Evolutionary conservation across 2,329 filamentous ascomycete genomes (phyloP).

Genomic region (Grosmannia penicillata): DNA sequence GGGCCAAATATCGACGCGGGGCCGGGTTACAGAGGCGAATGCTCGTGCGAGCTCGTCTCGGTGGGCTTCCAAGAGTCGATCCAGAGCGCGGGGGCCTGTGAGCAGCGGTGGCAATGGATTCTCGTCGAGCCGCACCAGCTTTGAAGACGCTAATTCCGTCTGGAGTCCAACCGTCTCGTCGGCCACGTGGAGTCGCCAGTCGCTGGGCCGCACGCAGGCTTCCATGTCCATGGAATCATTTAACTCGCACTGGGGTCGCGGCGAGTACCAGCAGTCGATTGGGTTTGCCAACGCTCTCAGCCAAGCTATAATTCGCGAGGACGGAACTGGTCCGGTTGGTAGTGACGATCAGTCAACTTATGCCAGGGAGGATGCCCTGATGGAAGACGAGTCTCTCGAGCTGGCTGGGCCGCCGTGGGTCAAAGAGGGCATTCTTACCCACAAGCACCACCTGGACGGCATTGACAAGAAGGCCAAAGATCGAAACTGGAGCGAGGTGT

Average conservation of each 20-base stretch:
- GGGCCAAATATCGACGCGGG: slow-evolving; percentile 51
- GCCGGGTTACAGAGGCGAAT: slow-evolving; percentile 47
- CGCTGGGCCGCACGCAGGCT: slow-evolving; percentile 76
- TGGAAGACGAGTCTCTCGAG: slow-evolving; percentile 87
- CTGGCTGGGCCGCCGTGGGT: slow-evolving; percentile 93
- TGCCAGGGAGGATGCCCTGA: slow-evolving; percentile 41
- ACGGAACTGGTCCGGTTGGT: slow-evolving; percentile 26
- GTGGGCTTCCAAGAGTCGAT: slow-evolving; percentile 78
- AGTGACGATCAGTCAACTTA: slow-evolving; percentile 16
- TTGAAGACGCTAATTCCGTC: slow-evolving; percentile 78
- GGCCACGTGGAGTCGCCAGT: slow-evolving; percentile 94
- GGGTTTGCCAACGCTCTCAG: slow-evolving; percentile 94
- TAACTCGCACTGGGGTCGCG: slow-evolving; percentile 46
- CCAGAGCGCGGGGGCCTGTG: slow-evolving; percentile 33
- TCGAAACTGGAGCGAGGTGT: slow-evolving; percentile 86
- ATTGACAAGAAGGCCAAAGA: slow-evolving; percentile 88
- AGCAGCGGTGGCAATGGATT: slow-evolving; percentile 55
- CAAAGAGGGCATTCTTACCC: slow-evolving; percentile 89
- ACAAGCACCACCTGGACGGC: slow-evolving; percentile 90
- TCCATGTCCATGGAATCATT: slow-evolving; percentile 90
- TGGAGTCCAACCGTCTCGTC: slow-evolving; percentile 78
- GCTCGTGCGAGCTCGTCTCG: slow-evolving; percentile 41
- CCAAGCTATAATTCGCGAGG: slow-evolving; percentile 90
- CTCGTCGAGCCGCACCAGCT: slow-evolving; percentile 82
- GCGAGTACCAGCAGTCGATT: slow-evolving; percentile 89